Base-by-base conservation (phyloP, 2,329 filamentous ascomycete species). In the Neurospora crassa region DNA sequence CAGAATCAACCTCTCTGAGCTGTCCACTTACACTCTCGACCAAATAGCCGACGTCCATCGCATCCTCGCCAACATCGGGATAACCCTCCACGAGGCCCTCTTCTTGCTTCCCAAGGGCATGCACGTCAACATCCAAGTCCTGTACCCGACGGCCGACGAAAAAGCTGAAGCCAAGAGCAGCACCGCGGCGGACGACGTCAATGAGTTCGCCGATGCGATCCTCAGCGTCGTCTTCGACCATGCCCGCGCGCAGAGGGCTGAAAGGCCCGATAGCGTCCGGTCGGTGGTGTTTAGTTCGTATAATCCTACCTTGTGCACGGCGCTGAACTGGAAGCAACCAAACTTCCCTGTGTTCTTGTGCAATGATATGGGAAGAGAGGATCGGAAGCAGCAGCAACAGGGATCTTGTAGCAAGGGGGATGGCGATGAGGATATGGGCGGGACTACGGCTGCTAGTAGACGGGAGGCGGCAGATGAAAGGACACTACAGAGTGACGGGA, bases 271-370 rank as follows among this genome's bases (percentile, higher is more conserved):
- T 70, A 88, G 90, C 18, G 90, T 96, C 75, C 87, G 94, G 53
- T 97, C 93, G 14, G 91, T 99, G 69, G 93, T 97, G 12, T 97
- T 99, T 80, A 96, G 93, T 77, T 97, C 93, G 29, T 97, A 95
- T 81, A 97, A 97, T 79, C 86, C 92, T 14, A 91, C 91, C 74
- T 88, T 98, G 24, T 99, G 96, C 82, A 96, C 93, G 18, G 94
- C 95, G 5, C 83, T 99, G 76, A 99, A 99, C 81, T 99, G 96
- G 96, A 99, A 99, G 81, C 96, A 99, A 80, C 96, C 96, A 2
- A 99, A 98, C 79, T 99, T 97, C 79, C 96, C 96, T 0, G 93
- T 98, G 0, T 92, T 99, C 76, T 86, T 98, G 67, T 97, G 94
- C 83, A 98, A 98, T 80, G 94, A 97, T 72, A 88, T 98, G 37